A percentile compares a stretch with the other conserved stretches of the same genome.
Evolutionary conservation across 2,329 filamentous ascomycete species (phyloP).

Genomic region (Talaromyces funiculosus): DNA sequence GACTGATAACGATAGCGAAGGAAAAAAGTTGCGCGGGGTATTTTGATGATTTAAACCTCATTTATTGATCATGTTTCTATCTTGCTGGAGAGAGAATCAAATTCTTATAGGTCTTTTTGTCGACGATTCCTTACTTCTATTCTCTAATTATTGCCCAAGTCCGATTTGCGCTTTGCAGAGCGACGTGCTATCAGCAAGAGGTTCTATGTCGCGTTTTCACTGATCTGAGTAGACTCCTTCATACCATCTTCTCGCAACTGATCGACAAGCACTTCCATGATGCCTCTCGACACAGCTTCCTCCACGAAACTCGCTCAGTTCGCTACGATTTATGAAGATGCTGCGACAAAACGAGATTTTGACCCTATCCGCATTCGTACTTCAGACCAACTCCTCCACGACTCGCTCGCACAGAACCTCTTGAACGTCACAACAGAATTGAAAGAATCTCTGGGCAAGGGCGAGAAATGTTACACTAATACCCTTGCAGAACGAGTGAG

Average conservation of each 20-base stretch:
- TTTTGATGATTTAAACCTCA: neutral
- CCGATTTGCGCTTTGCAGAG: neutral
- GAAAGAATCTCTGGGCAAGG: constrained; percentile 21
- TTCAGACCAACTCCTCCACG: constrained; percentile 27
- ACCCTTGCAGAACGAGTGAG: constrained; percentile 33
- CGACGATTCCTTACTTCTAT: neutral
- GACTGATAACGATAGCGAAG: constrained; percentile 11
- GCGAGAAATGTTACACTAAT: constrained; percentile 33
- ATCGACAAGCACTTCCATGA: neutral
- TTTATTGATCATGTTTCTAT: neutral
- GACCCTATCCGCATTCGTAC: constrained; percentile 32
- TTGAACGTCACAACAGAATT: constrained; percentile 27
- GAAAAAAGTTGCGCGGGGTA: constrained; percentile 11
- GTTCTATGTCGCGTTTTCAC: too few species aligned
- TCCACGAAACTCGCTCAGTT: neutral
- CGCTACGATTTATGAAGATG: constrained; percentile 31
- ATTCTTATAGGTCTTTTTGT: neutral
- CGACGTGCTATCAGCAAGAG: too few species aligned
- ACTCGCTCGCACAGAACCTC: constrained; percentile 34
- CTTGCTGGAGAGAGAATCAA: neutral
- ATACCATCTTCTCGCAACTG: neutral
- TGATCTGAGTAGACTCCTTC: too few species aligned
- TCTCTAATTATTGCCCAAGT: neutral
- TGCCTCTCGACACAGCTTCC: neutral
- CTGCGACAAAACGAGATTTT: constrained; percentile 23